These are phyloP conservation scores for Wickerhamomyces chambardii DNA, from an alignment of 805 yeast genomes.

Conservation along the genomic window DNA sequence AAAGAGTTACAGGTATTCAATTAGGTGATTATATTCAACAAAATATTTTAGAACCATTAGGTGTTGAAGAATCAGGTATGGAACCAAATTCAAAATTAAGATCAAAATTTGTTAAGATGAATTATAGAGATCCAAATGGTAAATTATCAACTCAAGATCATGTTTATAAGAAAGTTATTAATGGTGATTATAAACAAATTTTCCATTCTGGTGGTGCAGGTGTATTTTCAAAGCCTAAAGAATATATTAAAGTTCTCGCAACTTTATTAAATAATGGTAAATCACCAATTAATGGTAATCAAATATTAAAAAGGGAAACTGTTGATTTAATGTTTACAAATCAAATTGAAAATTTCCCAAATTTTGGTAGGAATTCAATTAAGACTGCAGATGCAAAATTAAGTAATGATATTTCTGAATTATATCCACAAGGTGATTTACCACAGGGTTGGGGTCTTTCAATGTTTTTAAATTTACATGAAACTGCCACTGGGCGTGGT, in stretches of 20 bases:
- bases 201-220: slow-evolving; percentile 36
- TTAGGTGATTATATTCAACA: slow-evolving; percentile 20
- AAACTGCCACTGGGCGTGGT: slow-evolving; percentile 26
- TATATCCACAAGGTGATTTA: slow-evolving; percentile 15
- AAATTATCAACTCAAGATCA: slow-evolving; percentile 6
- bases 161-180: slow-evolving; percentile 3
- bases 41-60: slow-evolving; percentile 22
- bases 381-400: slow-evolving; percentile 5
- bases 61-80: slow-evolving; percentile 18
- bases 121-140: slow-evolving; percentile 13
- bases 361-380: slow-evolving; percentile 11
- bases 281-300: slow-evolving; percentile 24
- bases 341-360: slow-evolving; percentile 21
- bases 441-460: slow-evolving; percentile 25
- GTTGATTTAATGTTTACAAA: slow-evolving; percentile 22
- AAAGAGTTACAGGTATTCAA: slow-evolving; percentile 18
- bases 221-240: slow-evolving; percentile 27
- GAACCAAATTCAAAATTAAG: slow-evolving; percentile 11
- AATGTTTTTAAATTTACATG: slow-evolving; percentile 14
- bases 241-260: slow-evolving; percentile 29
- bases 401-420: slow-evolving; percentile 9
- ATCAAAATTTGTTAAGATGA: slow-evolving; percentile 15
- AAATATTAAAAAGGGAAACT: slow-evolving; percentile 23
- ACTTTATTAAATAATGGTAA: slow-evolving; percentile 31
- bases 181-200: slow-evolving; percentile 2